Evolutionary conservation across 495 filamentous ascomycete genomes (phyloP).

Genomic region (Durotheca rogersii): DNA sequence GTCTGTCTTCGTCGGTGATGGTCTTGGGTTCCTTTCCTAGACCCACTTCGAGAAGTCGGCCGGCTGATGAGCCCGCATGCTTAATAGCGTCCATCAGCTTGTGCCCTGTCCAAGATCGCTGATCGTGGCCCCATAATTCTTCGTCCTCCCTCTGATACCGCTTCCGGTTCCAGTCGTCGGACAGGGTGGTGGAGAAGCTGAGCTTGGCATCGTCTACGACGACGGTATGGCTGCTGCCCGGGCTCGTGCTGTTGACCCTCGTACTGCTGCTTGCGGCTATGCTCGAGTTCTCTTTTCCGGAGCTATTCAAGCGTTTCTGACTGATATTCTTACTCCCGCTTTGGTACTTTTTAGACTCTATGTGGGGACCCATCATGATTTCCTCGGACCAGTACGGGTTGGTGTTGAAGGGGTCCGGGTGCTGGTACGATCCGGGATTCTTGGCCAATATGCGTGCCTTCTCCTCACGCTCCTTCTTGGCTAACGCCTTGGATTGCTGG

Average conservation of each 20-base stretch:
- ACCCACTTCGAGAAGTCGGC: slow-evolving; percentile 47
- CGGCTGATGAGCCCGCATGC: slow-evolving; percentile 52
- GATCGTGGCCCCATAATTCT: slow-evolving; percentile 70
- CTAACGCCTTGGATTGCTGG: slow-evolving; percentile 65
- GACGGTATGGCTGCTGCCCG: slow-evolving; percentile 21
- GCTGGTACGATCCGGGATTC: slow-evolving; percentile 70
- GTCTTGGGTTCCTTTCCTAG: slow-evolving; percentile 41
- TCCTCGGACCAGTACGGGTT: slow-evolving; percentile 87
- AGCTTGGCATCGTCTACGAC: slow-evolving; percentile 20
- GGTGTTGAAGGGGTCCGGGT: slow-evolving; percentile 78
- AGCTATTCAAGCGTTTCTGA: slow-evolving; percentile 54
- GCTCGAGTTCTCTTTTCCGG: slow-evolving; percentile 42
- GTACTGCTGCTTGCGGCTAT: slow-evolving; percentile 34
- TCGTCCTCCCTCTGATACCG: slow-evolving; percentile 85
- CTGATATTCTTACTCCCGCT: slow-evolving; percentile 52
- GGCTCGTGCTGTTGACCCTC: slow-evolving; percentile 28
- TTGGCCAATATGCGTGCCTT: slow-evolving; percentile 61
- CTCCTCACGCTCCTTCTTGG: slow-evolving; percentile 56
- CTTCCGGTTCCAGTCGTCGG: slow-evolving; percentile 67
- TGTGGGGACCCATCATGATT: slow-evolving; percentile 73
- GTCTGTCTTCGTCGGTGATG: slow-evolving; percentile 46
- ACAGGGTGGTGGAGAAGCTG: slow-evolving; percentile 36
- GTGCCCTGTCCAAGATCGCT: slow-evolving; percentile 40
- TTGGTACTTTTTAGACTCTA: slow-evolving; percentile 60
- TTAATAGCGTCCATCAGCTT: slow-evolving; percentile 53